Percentiles rank a stretch among this genome's conserved stretches.
Evolutionary conservation across 2,329 filamentous ascomycete genomes (phyloP).

Genomic region (Basipetospora sp.): DNA sequence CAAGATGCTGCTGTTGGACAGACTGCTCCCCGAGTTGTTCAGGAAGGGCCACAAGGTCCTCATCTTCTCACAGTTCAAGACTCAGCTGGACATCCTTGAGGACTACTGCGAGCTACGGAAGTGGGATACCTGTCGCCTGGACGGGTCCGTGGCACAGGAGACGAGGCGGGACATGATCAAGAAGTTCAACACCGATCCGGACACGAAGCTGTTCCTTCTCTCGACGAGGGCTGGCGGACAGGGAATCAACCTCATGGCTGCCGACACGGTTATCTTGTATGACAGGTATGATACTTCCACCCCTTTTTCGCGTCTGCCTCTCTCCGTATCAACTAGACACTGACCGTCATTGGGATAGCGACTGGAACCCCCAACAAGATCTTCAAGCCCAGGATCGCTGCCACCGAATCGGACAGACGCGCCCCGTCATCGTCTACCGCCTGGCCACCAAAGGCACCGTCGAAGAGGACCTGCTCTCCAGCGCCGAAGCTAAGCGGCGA

Average conservation of each 20-base stretch:
- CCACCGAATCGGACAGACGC: slow-evolving; percentile 84
- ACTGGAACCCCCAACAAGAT: slow-evolving; percentile 96
- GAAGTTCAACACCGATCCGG: slow-evolving; percentile 51
- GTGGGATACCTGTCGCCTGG: slow-evolving; percentile 80
- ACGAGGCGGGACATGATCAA: slow-evolving; percentile 57
- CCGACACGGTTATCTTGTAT: slow-evolving; percentile 85
- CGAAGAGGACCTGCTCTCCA: slow-evolving; percentile 72
- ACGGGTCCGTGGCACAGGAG: slow-evolving; percentile 67
- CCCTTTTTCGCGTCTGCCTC: background rate
- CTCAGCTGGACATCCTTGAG: slow-evolving; percentile 77
- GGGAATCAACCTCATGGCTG: slow-evolving; percentile 83
- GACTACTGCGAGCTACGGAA: slow-evolving; percentile 72
- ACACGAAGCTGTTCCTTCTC: slow-evolving; percentile 66
- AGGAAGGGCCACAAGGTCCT: slow-evolving; percentile 70
- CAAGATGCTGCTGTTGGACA: slow-evolving; percentile 89
- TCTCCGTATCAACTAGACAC: too few relatives aligned
- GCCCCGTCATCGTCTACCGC: slow-evolving; percentile 83
- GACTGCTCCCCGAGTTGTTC: slow-evolving; percentile 65
- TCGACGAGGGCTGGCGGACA: slow-evolving; percentile 86
- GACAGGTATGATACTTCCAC: slow-evolving; percentile 30
- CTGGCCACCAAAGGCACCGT: slow-evolving; percentile 88
- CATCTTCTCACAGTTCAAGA: slow-evolving; percentile 94
- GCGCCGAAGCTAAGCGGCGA: slow-evolving; percentile 78
- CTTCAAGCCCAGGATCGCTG: slow-evolving; percentile 90
- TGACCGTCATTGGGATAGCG: slow-evolving; percentile 14